Evolutionary conservation across 495 filamentous ascomycete genomes (phyloP).

Genomic region (Talaromyces adpressus): DNA sequence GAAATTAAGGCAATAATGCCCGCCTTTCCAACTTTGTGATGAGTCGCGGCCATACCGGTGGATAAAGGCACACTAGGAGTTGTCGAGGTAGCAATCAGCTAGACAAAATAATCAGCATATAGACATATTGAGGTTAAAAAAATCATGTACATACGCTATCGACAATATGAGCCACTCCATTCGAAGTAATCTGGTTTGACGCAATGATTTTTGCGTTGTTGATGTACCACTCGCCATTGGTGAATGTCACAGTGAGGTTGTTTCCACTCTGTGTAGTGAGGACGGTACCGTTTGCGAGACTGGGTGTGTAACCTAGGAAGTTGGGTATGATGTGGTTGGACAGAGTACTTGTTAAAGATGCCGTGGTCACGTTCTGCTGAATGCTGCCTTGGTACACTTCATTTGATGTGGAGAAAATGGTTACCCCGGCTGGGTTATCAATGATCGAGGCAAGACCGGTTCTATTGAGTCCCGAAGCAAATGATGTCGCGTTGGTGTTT

Average conservation of each 20-base stretch:
- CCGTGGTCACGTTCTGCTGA: not conserved
- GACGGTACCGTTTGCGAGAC: slow-evolving; percentile 18
- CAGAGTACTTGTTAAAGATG: not conserved
- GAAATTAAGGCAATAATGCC: not conserved
- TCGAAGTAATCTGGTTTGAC: slow-evolving; percentile 22
- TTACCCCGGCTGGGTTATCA: slow-evolving; percentile 11
- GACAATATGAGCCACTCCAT: slow-evolving; percentile 33
- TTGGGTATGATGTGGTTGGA: slow-evolving; percentile 21
- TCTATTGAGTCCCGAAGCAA: slow-evolving; percentile 19
- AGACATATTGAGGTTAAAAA: not conserved
- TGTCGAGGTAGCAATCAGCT: not conserved
- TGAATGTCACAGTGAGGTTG: slow-evolving; percentile 20
- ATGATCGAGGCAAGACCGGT: slow-evolving; percentile 15
- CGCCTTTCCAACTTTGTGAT: not conserved
- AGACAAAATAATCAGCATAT: not conserved
- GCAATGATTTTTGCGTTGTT: slow-evolving; percentile 27
- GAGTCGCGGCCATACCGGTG: not conserved
- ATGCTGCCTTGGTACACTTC: not conserved
- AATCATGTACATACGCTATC: slow-evolving; percentile 19
- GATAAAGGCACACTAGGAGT: not conserved
- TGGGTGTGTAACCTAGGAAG: slow-evolving; percentile 23
- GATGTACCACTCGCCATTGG: slow-evolving; percentile 19
- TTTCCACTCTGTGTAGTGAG: slow-evolving; percentile 22
- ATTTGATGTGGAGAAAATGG: slow-evolving; percentile 11
- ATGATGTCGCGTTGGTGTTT: slow-evolving; percentile 21